Evolutionary conservation across 2,329 filamentous ascomycete genomes (phyloP), one percentile per base, ranked within the genome.

Genomic region (Thelonectria discophora): DNA sequence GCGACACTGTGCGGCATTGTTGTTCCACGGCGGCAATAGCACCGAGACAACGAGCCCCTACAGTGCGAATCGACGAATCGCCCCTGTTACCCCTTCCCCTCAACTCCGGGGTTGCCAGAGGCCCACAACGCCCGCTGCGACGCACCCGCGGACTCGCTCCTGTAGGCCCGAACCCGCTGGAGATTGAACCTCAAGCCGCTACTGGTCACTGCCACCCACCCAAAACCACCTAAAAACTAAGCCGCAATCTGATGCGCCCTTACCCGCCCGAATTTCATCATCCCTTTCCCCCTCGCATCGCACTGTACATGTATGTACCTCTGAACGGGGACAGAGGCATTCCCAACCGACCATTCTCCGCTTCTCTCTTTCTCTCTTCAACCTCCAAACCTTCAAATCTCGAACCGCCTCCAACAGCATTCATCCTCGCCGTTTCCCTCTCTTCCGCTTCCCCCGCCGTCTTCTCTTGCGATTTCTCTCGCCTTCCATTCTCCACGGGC

Each of bases 251-350:
- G 64, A 64, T 58, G 65, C 61, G 66, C 67, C 65, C 62, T 67
- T 67, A 67, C 27, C 27, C 27, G 7, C 27, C 27, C 27, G 27
- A 57, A 70, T 69, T 65, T 66, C 67, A 70, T 66, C 55, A 66
- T 72, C 69, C 69, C 69, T 70, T 72, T 71, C 65, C 63, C 57
- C 45, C 58, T 45, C 63, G 65, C 69, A 59, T 65, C 20, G 45
- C 21, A 47, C 45, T 47, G 21, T 60, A 39, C 50, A 42, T 49
- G 50, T 50, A 42, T 49, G 50, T 50, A 59, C 50, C 34, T 34
- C 32, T 24, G 24, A 24, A n/a, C 3, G 21, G 21, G 21, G 43
- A 40, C 30, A 45, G 21, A 55, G 30, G 42, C 47, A 57, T 55
- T 50, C 51, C 52, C 55, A 50, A 56, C 40, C 27, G 32, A 58